phyloP scores from a whole-genome alignment of 202 grass and related monocot species.

The Hordeum pubiflorum region DNA sequence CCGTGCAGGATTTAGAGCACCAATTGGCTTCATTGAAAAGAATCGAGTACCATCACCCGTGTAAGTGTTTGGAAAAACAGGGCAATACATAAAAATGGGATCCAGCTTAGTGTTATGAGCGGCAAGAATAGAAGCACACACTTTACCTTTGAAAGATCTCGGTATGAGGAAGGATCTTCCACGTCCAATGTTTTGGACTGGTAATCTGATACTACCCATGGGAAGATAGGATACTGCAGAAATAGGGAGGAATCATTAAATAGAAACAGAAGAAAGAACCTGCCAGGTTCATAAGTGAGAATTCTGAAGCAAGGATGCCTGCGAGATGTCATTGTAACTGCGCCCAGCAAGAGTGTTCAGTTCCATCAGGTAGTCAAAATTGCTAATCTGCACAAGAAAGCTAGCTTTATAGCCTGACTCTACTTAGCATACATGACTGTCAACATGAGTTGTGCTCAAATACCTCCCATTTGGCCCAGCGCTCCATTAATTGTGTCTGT shows the following conservation, averaged over 20 bases:
- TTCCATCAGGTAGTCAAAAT: constrained; percentile 98
- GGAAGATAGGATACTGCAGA: constrained; percentile 96
- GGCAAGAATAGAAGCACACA: neutral
- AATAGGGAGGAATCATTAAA: constrained; percentile 16
- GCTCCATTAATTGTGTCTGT: constrained; percentile 80
- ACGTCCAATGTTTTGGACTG: constrained; percentile 72
- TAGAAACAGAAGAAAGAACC: neutral
- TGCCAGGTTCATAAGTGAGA: constrained; percentile 29
- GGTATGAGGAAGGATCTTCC: constrained; percentile 58
- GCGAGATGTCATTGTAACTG: constrained; percentile 89
- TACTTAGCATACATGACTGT: constrained; percentile 1
- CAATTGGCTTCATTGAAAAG: constrained; percentile 77
- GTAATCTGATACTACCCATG: constrained; percentile 91
- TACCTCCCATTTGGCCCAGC: constrained; percentile 97
- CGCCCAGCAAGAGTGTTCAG: constrained; percentile 93
- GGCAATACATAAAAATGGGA: neutral
- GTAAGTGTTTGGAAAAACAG: constrained; percentile 17
- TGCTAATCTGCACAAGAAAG: constrained; percentile 77
- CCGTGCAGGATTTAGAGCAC: constrained; percentile 82
- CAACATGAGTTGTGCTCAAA: constrained; percentile 22
- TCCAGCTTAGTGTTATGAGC: neutral
- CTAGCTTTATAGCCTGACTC: constrained; percentile 20
- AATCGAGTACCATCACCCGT: constrained; percentile 17
- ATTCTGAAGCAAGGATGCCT: constrained; percentile 32
- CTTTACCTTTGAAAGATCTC: constrained; percentile 90